Percentiles rank a stretch among this genome's conserved stretches.
phyloP scores from a whole-genome alignment of 2,329 filamentous ascomycete species.

The Penicillium sp. region DNA sequence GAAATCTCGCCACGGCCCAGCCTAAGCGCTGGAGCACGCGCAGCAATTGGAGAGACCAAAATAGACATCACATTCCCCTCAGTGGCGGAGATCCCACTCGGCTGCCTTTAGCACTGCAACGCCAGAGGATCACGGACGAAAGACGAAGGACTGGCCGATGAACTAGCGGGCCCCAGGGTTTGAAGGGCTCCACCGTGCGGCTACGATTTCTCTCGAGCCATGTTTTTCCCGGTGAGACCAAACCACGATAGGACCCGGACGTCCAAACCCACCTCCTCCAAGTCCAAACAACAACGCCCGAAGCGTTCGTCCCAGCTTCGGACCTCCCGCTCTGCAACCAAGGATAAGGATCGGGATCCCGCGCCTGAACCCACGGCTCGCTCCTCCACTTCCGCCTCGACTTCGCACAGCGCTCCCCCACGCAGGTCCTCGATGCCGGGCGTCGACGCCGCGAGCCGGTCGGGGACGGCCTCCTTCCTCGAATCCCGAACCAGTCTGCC shows the following conservation, averaged over 20 bases:
- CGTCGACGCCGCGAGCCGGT: slow-evolving; percentile 37
- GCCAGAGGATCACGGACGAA: slow-evolving; percentile 1
- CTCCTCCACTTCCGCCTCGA: slow-evolving; percentile 30
- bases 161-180: slow-evolving; percentile 17
- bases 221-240: slow-evolving; percentile 41
- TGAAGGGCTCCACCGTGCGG: slow-evolving; percentile 26
- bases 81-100: slow-evolving; percentile 5
- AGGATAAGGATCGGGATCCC: too few species aligned
- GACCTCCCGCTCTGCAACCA: slow-evolving; percentile 34
- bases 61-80: slow-evolving; percentile 18
- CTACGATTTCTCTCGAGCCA: slow-evolving; percentile 28
- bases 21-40: slow-evolving; percentile 25
- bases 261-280: slow-evolving; percentile 28
- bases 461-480: slow-evolving; percentile 39
- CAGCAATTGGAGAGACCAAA: slow-evolving; percentile 17
- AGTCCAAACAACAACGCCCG: slow-evolving; percentile 28
- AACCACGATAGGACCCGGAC: slow-evolving; percentile 34
- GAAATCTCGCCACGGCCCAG: slow-evolving; percentile 20
- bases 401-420: slow-evolving; percentile 19
- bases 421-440: slow-evolving; percentile 55
- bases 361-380: slow-evolving; percentile 31
- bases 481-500: slow-evolving; percentile 56
- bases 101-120: too few species aligned
- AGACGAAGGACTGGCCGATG: slow-evolving; percentile 14
- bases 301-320: slow-evolving; percentile 34